phyloP scores from a whole-genome alignment of 768 basidiomycete genomes.

The Hortiboletus campestris region DNA sequence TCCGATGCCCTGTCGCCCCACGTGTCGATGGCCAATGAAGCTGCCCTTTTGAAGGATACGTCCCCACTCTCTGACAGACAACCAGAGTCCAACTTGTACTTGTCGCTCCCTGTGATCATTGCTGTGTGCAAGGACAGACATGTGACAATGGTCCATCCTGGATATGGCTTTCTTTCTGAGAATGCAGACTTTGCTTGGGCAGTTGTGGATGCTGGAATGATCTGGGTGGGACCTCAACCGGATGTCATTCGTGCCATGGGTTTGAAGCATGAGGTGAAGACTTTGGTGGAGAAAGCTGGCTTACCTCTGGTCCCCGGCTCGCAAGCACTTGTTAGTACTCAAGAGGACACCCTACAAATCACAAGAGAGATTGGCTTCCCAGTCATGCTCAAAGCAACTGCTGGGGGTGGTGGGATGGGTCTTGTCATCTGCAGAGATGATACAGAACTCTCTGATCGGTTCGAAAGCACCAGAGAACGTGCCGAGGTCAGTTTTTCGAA shows the following conservation, averaged over 20 bases:
- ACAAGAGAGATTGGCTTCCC: constrained; percentile 53
- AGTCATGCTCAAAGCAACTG: constrained; percentile 65
- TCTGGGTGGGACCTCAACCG: constrained; percentile 57
- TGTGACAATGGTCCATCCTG: constrained; percentile 58
- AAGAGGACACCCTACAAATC: constrained; percentile 40
- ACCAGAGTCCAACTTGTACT: constrained; percentile 47
- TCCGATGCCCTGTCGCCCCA: constrained; percentile 60
- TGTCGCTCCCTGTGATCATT: constrained; percentile 39
- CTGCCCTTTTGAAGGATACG: constrained; percentile 35
- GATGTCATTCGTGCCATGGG: constrained; percentile 55
- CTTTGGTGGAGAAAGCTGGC: constrained; percentile 43
- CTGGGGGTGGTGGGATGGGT: constrained; percentile 71
- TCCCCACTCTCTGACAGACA: background rate
- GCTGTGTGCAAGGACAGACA: constrained; percentile 39
- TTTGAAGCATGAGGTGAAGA: constrained; percentile 57
- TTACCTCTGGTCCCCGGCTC: constrained; percentile 60
- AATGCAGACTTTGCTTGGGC: constrained; percentile 52
- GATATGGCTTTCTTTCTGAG: constrained; percentile 67
- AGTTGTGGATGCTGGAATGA: constrained; percentile 47
- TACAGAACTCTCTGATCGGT: constrained; percentile 36
- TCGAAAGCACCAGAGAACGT: constrained; percentile 37
- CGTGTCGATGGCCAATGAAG: constrained; percentile 53
- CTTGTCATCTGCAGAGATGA: constrained; percentile 51
- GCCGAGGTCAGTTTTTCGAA: constrained; percentile 41
- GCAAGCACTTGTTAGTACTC: constrained; percentile 41